Percentiles rank a stretch among this genome's conserved stretches.
Conservation (phyloP, 805 yeast species). For the Metschnikowia henanensis region DNA sequence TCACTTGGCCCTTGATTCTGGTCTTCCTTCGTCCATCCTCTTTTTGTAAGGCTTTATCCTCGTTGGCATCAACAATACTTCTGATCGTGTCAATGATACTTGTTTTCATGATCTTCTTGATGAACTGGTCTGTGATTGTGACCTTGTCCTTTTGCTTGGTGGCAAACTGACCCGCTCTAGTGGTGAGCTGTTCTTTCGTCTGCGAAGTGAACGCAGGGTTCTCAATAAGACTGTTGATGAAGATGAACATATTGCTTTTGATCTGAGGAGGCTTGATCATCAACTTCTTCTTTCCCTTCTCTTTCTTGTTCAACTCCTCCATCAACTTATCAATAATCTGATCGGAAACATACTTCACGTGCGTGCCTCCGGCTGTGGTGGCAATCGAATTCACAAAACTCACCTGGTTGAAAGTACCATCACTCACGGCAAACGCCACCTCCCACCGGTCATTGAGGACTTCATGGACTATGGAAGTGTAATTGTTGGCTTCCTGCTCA, state of each 20-base stretch:
- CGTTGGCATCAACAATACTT: conserved; percentile 85
- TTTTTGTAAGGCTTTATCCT: conserved; percentile 81
- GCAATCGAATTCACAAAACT: conserved; percentile 98
- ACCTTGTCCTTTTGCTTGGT: conserved; percentile 58
- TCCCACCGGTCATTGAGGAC: conserved; percentile 91
- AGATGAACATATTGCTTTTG: conserved; percentile 84
- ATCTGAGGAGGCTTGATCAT: conserved; percentile 87
- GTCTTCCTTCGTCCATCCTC: conserved; percentile 84
- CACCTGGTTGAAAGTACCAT: conserved; percentile 87
- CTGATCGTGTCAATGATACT: conserved; percentile 70
- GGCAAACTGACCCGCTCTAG: conserved; percentile 87
- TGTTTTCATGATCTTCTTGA: conserved; percentile 67
- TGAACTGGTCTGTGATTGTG: conserved; percentile 73
- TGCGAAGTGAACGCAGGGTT: conserved; percentile 98
- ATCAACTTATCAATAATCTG: conserved; percentile 76
- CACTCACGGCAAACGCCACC: conserved; percentile 90
- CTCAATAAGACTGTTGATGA: conserved; percentile 88
- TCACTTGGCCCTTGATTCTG: conserved; percentile 85
- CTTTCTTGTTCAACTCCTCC: conserved; percentile 62
- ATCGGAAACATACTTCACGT: conserved; percentile 82
- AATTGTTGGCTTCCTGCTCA: conserved; percentile 34
- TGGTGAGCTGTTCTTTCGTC: conserved; percentile 93
- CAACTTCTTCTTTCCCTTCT: conserved; percentile 62
- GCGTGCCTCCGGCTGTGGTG: conserved; percentile 96
- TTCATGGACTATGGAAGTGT: conserved; percentile 67